A percentile compares a stretch with the other conserved stretches of the same genome.
Conservation (phyloP, 2,329 filamentous ascomycete genomes). For the Bimuria novae-zelandiae region DNA sequence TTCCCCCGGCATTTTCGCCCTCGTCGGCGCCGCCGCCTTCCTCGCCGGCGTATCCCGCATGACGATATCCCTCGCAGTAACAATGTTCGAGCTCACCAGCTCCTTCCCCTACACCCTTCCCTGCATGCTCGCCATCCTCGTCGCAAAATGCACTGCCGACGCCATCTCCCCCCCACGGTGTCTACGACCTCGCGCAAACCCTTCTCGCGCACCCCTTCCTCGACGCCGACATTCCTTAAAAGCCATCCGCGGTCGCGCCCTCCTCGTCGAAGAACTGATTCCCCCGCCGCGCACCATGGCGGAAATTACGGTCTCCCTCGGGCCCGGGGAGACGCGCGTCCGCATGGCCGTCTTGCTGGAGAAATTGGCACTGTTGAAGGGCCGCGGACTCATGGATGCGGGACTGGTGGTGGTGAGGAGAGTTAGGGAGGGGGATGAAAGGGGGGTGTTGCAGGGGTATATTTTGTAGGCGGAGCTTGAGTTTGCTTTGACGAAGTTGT, state of each 20-base stretch:
- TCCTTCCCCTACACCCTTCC: slow-evolving; percentile 62
- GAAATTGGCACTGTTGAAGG: too few species aligned
- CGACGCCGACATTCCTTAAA: slow-evolving; percentile 56
- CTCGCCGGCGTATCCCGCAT: slow-evolving; percentile 63
- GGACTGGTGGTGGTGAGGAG: too few species aligned
- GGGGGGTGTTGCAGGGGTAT: too few species aligned
- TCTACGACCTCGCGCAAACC: slow-evolving; percentile 65
- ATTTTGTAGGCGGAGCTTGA: too few species aligned
- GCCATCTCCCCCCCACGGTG: slow-evolving; percentile 57
- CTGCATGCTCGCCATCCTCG: slow-evolving; percentile 64
- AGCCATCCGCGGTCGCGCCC: slow-evolving; percentile 46
- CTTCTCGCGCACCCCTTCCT: slow-evolving; percentile 64
- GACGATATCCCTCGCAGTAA: slow-evolving; percentile 63
- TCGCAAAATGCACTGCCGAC: slow-evolving; percentile 64
- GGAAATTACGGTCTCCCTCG: slow-evolving; percentile 55
- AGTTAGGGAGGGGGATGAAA: too few species aligned
- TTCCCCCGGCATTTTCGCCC: slow-evolving; percentile 63
- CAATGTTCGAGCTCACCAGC: slow-evolving; percentile 65
- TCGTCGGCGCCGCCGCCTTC: slow-evolving; percentile 64
- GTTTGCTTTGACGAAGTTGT: too few species aligned
- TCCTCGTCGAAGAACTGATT: slow-evolving; percentile 54
- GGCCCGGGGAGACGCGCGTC: neutral
- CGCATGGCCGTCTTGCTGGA: slow-evolving; percentile 42
- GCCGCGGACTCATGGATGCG: too few species aligned
- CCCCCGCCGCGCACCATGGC: slow-evolving; percentile 60